Base-by-base conservation (phyloP, 805 yeast genomes). In the Candida caryicola region DNA sequence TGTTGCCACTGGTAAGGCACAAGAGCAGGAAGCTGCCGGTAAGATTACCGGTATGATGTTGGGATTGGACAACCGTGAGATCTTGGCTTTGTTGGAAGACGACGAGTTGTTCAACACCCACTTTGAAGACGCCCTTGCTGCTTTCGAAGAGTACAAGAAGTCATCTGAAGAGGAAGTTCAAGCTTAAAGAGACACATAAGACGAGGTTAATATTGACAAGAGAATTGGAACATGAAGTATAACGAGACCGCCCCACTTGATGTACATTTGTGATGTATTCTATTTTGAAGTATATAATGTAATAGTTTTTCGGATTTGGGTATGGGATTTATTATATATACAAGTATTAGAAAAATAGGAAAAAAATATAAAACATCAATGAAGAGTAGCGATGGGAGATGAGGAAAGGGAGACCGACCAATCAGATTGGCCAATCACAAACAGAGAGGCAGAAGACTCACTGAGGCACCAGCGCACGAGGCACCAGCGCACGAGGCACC, bases 31-130 rank as follows among this genome's bases (percentile, higher is more conserved):
- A 71, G 88, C 95, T 59, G 97, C 97, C 52, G 96, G 96, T 73
- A 91, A 90, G 76, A 87, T 93, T 65, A 93, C 99, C 51, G 97
- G 98, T 75, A 93, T 93, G 98, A 81, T 93, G 75, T 79, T 93
- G 62, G 96, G 90, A 64, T 81, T 91, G 81, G 95, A 89, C 62
- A 86, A 85, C 70, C 80, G 80, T 59, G 96, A 91, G 73, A 85
- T 93, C 56, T 71, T 90, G 59, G 84, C 85, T 46, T 76, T 91
- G 65, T 79, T 88, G 66, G 95, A 87, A 61, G 93, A 90, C 64
- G 96, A 88, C 50, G 89, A 81, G 55, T 78, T 84, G 54, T 86
- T 93, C 75, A 82, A 82, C 73, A 80, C 81, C 66, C 95, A 89
- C 67, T 88, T 91, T 62, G 84, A 83, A 57, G 98, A 91, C 69